Conservation (phyloP, 352 stramenopile genomes). For the Pythium rishiriense region DNA sequence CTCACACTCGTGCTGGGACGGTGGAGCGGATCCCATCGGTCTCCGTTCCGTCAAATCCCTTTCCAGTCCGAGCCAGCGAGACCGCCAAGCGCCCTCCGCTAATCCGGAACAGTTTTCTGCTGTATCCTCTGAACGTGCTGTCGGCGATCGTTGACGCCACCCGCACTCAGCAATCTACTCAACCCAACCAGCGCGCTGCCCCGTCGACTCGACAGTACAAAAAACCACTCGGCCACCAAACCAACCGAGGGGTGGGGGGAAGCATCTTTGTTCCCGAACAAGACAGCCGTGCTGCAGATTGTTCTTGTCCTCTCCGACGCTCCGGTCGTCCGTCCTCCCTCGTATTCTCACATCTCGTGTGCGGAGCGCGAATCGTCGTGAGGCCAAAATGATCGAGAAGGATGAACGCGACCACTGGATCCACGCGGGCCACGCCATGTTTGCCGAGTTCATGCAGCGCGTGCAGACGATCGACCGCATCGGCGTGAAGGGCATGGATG, state of each 20-base stretch:
- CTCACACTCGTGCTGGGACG: not conserved
- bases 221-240: not conserved
- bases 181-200: not conserved
- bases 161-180: not conserved
- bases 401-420: constrained; percentile 23
- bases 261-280: constrained; percentile 1
- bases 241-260: too few species aligned
- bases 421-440: constrained; percentile 23
- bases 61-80: not conserved
- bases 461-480: constrained; percentile 26
- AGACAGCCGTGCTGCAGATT: too few species aligned
- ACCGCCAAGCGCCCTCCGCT: too few species aligned
- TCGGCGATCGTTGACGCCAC: constrained; percentile 1
- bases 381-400: constrained; percentile 16
- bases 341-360: not conserved
- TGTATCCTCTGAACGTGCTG: too few species aligned
- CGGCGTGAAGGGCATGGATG: constrained; percentile 27
- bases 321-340: not conserved
- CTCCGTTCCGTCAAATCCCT: not conserved
- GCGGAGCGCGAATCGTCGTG: too few species aligned
- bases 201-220: not conserved
- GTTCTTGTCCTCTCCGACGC: not conserved
- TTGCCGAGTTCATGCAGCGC: constrained; percentile 29
- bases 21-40: not conserved
- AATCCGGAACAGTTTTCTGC: too few species aligned